Evolutionary conservation across 345 rosid genomes (phyloP).

Genomic region (Populus ilicifolia): DNA sequence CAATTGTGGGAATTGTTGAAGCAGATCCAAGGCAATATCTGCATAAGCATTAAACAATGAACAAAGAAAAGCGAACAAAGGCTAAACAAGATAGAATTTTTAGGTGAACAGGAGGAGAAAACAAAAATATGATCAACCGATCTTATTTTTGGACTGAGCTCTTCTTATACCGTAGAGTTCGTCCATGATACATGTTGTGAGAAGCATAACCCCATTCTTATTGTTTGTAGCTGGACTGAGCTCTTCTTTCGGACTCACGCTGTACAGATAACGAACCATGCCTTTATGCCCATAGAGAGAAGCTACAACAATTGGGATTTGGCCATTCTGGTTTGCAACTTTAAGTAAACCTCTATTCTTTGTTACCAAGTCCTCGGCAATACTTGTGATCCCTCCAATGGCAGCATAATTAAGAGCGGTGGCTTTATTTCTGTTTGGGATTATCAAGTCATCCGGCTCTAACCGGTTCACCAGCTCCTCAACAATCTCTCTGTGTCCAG

Average conservation of each 20-base stretch:
- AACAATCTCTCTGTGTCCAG: conserved; percentile 58
- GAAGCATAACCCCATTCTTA: conserved; percentile 56
- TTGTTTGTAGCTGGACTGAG: conserved; percentile 39
- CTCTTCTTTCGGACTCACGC: conserved; percentile 38
- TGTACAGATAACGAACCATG: conserved; percentile 53
- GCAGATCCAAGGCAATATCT: conserved; percentile 68
- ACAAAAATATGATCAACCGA: not conserved
- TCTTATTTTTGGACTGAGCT: no score
- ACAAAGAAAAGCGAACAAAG: not conserved
- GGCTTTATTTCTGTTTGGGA: conserved; percentile 36
- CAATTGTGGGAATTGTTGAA: conserved; percentile 39
- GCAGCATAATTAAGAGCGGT: conserved; percentile 71
- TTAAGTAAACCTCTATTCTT: conserved; percentile 38
- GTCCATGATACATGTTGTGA: conserved; percentile 58
- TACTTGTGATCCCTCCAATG: conserved; percentile 56
- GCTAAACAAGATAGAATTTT: not conserved
- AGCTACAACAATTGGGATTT: conserved; percentile 63
- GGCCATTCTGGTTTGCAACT: conserved; percentile 37
- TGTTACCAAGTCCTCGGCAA: conserved; percentile 49
- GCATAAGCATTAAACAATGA: not conserved
- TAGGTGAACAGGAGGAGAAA: not conserved
- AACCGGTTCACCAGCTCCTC: conserved; percentile 40
- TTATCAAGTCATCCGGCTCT: conserved; percentile 18
- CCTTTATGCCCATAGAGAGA: conserved; percentile 61
- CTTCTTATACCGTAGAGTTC: conserved; percentile 48